These are phyloP conservation scores for Dactylellina drechsleri DNA, from an alignment of 2,329 filamentous ascomycete species.

Conservation along the genomic window DNA sequence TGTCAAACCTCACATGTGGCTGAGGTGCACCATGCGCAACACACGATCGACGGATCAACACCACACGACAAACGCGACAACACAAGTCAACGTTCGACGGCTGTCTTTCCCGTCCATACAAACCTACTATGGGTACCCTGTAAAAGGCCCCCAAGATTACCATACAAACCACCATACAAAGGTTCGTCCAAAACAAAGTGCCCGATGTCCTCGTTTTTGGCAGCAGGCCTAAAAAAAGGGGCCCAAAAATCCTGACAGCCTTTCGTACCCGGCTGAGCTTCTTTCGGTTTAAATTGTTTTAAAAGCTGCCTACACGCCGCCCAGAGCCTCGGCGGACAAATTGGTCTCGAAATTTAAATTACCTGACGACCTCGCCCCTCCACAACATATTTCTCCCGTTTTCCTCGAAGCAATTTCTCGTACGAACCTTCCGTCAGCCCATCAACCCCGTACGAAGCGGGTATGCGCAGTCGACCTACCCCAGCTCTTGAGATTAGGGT, in stretches of 20 bases:
- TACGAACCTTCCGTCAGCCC: conserved; percentile 39
- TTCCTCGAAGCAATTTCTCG: conserved; percentile 28
- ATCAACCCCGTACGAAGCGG: conserved; percentile 53
- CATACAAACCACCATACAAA: not conserved
- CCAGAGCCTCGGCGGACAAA: conserved; percentile 41
- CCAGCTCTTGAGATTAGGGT: conserved; percentile 52
- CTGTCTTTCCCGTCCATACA: not conserved
- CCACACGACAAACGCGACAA: conserved; percentile 9
- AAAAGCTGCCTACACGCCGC: conserved; percentile 20
- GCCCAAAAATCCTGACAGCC: too few species aligned
- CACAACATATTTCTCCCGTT: conserved; percentile 40
- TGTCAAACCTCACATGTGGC: not conserved
- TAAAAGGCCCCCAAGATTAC: too few species aligned
- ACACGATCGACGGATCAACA: not conserved
- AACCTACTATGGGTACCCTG: too few species aligned
- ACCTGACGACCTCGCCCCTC: conserved; percentile 40
- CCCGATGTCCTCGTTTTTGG: not conserved
- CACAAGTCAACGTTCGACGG: conserved; percentile 5
- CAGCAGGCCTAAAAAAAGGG: not conserved
- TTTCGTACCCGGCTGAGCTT: too few species aligned
- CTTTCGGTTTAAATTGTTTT: conserved; percentile 2
- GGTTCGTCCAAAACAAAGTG: not conserved
- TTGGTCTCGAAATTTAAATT: conserved; percentile 50
- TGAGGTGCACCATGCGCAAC: conserved; percentile 7
- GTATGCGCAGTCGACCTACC: conserved; percentile 46